Base-by-base conservation (phyloP, 2,329 filamentous ascomycete genomes). In the Calcarisporium arbuscula region DNA sequence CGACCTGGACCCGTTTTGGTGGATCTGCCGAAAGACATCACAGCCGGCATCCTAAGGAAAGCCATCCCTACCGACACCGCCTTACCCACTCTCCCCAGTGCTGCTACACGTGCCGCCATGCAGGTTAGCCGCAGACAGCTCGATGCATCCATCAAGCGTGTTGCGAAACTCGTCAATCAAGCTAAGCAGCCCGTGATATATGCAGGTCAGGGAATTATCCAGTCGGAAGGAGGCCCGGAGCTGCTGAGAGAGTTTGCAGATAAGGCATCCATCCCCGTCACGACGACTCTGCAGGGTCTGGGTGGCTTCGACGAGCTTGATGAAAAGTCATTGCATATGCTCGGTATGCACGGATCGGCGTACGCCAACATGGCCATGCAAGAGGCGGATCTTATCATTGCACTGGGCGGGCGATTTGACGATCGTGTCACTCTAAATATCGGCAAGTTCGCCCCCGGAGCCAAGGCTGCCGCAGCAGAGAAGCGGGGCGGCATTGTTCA, bases 281-380 rank as follows among this genome's bases (percentile, higher is more conserved):
- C 90, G 12, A 96, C 92, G 18, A 95, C 92, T 35, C 80, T 98
- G 6, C 89, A 95, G 53, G 92, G 89, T 49, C 77, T 98, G 8
- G 92, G 92, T 51, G 86, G 79, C 16, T 96, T 83, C 47, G 89
- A 96, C 52, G 92, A 96, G 67, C 75, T 92, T 10, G 87, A 96
- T 53, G 79, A 87, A 47, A 95, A 95, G 74, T 84, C 89, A 28
- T 74, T 96, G 33, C 89, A 96, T 67, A 98, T 98, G 92, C 79
- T 96, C 19, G 92, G 92, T 45, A 96, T 96, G 92, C 90, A 96
- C 69, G 92, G 92, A 41, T 84, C 89, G 8, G 89, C 88, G 7
- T 98, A 94, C 54, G 92, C 92, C 58, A 98, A 98, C 70, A 87
- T 95, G 83, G 80, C 92, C 12, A 95, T 98, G 70, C 90, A 98